These are phyloP conservation scores for Hypoxylon rubiginosum DNA, from an alignment of 2,329 filamentous ascomycete species.

Conservation along the genomic window DNA sequence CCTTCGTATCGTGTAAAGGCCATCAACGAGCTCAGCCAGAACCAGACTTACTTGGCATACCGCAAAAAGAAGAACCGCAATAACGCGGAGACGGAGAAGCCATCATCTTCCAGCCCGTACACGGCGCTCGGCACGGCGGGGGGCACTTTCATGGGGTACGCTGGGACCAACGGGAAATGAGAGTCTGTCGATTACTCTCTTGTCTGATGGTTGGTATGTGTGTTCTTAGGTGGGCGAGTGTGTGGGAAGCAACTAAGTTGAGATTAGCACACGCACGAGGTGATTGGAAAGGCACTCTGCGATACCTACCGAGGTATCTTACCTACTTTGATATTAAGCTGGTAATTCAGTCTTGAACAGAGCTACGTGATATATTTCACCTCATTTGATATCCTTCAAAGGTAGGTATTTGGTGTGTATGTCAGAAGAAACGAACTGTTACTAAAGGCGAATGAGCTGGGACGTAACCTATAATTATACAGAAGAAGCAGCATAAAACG, in stretches of 20 bases:
- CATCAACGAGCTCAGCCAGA: constrained; percentile 18
- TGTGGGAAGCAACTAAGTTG: not conserved
- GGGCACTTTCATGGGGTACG: not conserved
- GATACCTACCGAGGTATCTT: no score
- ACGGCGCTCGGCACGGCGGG: constrained; percentile 9
- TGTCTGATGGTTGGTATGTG: not conserved
- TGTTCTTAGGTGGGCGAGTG: not conserved
- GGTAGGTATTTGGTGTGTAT: no score
- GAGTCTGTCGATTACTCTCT: not conserved
- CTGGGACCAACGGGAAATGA: not conserved
- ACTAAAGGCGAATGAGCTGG: no score
- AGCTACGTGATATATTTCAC: no score
- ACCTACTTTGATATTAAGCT: no score
- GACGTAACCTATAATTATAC: no score
- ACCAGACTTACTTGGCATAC: not conserved
- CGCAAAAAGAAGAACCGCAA: not conserved
- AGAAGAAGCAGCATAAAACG: no score
- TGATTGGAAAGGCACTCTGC: not conserved
- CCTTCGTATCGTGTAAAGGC: constrained; percentile 5
- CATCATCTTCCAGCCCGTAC: constrained; percentile 3
- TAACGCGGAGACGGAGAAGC: not conserved
- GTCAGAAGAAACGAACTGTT: no score
- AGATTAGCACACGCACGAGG: not conserved
- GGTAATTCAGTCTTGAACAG: no score
- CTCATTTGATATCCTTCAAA: no score